Conservation (phyloP, 2,329 filamentous ascomycete species). For the Alternaria alternata region DNA sequence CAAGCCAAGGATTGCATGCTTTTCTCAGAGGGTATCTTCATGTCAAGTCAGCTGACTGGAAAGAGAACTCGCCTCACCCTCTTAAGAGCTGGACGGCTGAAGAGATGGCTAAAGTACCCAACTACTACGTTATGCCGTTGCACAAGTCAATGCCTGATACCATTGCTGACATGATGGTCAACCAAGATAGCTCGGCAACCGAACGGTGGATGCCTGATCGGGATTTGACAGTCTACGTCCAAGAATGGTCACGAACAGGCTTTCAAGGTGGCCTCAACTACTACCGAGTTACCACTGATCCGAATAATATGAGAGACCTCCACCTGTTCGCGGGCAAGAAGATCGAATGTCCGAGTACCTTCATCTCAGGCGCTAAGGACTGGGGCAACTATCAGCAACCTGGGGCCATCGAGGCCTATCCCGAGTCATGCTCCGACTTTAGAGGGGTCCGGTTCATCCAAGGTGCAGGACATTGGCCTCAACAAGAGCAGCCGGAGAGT, state of each 20-base stretch:
- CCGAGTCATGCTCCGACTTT: slow-evolving; percentile 62
- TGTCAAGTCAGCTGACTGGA: slow-evolving; percentile 71
- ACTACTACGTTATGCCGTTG: slow-evolving; percentile 73
- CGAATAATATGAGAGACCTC: slow-evolving; percentile 60
- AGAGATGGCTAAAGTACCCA: slow-evolving; percentile 67
- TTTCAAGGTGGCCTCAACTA: slow-evolving; percentile 74
- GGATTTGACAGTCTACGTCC: slow-evolving; percentile 67
- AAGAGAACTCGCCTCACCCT: slow-evolving; percentile 62
- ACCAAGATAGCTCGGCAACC: slow-evolving; percentile 58
- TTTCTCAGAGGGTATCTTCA: slow-evolving; percentile 74
- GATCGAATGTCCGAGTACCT: slow-evolving; percentile 68
- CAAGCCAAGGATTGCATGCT: slow-evolving; percentile 61
- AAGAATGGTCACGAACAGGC: slow-evolving; percentile 67
- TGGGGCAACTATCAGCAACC: slow-evolving; percentile 76
- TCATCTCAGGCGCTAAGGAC: slow-evolving; percentile 69
- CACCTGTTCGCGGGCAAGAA: slow-evolving; percentile 67
- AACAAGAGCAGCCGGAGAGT: slow-evolving; percentile 69
- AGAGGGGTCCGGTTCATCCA: slow-evolving; percentile 63
- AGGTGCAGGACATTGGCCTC: slow-evolving; percentile 73
- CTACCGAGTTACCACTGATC: slow-evolving; percentile 68
- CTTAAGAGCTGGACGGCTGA: slow-evolving; percentile 65
- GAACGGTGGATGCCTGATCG: slow-evolving; percentile 65
- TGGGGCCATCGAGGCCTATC: slow-evolving; percentile 67
- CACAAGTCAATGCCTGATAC: slow-evolving; percentile 66
- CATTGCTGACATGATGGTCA: slow-evolving; percentile 63